These are phyloP conservation scores for Podospora fimiseda DNA, from an alignment of 495 filamentous ascomycete species.

Conservation along the genomic window DNA sequence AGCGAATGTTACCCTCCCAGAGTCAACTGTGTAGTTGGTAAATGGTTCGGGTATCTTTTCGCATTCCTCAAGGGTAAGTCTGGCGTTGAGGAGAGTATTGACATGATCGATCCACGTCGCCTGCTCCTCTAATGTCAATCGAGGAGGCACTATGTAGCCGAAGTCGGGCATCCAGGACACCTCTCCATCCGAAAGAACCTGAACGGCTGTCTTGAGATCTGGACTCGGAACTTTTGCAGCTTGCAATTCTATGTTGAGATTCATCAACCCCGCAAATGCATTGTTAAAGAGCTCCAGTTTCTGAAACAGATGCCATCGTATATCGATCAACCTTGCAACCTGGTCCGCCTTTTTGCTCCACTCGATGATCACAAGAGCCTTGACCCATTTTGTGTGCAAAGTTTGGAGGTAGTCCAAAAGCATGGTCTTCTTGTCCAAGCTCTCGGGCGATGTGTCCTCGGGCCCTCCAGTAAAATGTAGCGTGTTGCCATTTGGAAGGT, in stretches of 20 bases:
- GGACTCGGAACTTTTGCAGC: conserved; percentile 71
- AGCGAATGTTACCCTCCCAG: conserved; percentile 79
- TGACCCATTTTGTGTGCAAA: conserved; percentile 64
- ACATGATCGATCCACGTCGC: conserved; percentile 67
- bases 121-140: conserved; percentile 57
- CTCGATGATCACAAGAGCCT: conserved; percentile 76
- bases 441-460: conserved; percentile 58
- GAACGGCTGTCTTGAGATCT: conserved; percentile 81
- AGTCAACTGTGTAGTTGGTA: conserved; percentile 62
- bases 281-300: conserved; percentile 51
- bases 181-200: conserved; percentile 70
- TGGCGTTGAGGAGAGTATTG: conserved; percentile 73
- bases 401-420: conserved; percentile 64
- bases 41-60: conserved; percentile 68
- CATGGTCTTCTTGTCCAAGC: conserved; percentile 69
- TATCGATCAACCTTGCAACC: conserved; percentile 77
- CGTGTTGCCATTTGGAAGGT: conserved; percentile 1
- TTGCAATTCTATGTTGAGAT: conserved; percentile 61
- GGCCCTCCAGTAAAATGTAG: conserved; percentile 5
- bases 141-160: conserved; percentile 70
- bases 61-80: conserved; percentile 73
- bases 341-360: conserved; percentile 76
- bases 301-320: conserved; percentile 62
- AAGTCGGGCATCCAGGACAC: conserved; percentile 74
- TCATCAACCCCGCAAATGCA: conserved; percentile 54